A percentile compares a stretch with the other conserved stretches of the same genome.
Evolutionary conservation across 768 basidiomycete genomes (phyloP).

Genomic region (Pleurotus tuber-regium): DNA sequence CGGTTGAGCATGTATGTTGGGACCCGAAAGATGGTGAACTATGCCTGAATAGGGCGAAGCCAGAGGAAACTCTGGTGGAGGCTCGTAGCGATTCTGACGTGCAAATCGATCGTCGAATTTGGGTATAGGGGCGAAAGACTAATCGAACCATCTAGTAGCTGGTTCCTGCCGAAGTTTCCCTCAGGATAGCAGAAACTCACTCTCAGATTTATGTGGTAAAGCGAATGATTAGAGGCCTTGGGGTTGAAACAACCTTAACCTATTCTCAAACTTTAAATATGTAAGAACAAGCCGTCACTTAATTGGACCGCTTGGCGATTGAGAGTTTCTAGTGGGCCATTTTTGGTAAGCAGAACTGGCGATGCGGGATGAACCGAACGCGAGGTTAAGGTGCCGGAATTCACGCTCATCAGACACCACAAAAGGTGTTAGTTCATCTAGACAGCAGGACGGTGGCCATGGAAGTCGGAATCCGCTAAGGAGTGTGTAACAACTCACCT

Average conservation of each 20-base stretch:
- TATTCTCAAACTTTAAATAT: slow-evolving; percentile 82
- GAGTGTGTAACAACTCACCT: slow-evolving; percentile 89
- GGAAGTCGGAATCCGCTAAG: slow-evolving; percentile 85
- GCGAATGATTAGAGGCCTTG: slow-evolving; percentile 92
- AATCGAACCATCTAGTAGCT: slow-evolving; percentile 94
- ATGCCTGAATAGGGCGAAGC: slow-evolving; percentile 88
- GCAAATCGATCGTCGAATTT: slow-evolving; percentile 95
- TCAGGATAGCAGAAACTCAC: slow-evolving; percentile 54
- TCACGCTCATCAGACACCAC: slow-evolving; percentile 84
- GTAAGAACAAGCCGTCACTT: slow-evolving; percentile 84
- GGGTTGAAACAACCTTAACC: slow-evolving; percentile 88
- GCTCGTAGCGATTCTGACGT: slow-evolving; percentile 95
- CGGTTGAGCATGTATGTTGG: slow-evolving; percentile 83
- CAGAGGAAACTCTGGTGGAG: slow-evolving; percentile 97
- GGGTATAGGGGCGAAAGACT: slow-evolving; percentile 96
- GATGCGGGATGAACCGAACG: slow-evolving; percentile 70
- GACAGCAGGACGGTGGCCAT: slow-evolving; percentile 88
- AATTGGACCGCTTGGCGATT: slow-evolving; percentile 79
- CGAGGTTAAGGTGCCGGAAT: slow-evolving; percentile 78
- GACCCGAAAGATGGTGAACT: slow-evolving; percentile 92
- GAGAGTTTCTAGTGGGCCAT: slow-evolving; percentile 81
- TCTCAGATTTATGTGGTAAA: slow-evolving; percentile 67
- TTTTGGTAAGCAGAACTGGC: slow-evolving; percentile 73
- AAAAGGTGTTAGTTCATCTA: slow-evolving; percentile 85
- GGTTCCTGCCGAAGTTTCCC: slow-evolving; percentile 92